Evolutionary conservation across 176 grass and related monocot genomes (phyloP), one percentile per base, ranked within the genome.

Genomic region (Raddia guianensis): DNA sequence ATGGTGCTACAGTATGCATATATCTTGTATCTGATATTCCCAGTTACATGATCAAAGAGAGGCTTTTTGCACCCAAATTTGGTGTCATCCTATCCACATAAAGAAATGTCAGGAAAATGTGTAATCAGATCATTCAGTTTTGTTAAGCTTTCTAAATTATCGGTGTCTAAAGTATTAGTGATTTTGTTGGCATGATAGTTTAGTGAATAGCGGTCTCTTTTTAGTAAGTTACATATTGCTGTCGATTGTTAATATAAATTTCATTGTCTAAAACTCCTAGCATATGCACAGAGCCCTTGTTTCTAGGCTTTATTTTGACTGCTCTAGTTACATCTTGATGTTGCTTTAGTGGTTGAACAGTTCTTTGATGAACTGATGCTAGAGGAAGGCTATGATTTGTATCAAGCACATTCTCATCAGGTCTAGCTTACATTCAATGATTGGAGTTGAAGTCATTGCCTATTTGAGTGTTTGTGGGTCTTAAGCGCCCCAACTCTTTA

Each of bases 371-470:
- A 47, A 70, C 67, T 46, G 14, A 76, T 7, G 2, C 70, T 61
- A 53, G 71, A 46, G 27, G 74, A 42, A 81, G 34, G 69, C 49
- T 6, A 82, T 68, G 35, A 72, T 40, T 66, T 88, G n/a, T 79
- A 13, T 84, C 21, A 33, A 68, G 68, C 7, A 11, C 34, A 52
- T 83, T 9, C 19, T 51, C 54, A 10, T 79, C 67, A 71, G 9
- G 11, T 66, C 68, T 78, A 37, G 19, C 34, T 45, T 81, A 43
- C 54, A 45, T 34, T 62, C 20, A 60, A 2, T 81, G 32, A 13
- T 63, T 67, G 12, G 21, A 56, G 46, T 63, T 59, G 12, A 16
- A 56, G 46, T 54, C 18, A 57, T 67, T 80, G 62, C 50, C 70
- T 53, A 13, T 72, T 85, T 44, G 8, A 35, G 45, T 86, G 42